phyloP scores from a whole-genome alignment of 2,329 filamentous ascomycete species.

The Fulvia fulva region DNA sequence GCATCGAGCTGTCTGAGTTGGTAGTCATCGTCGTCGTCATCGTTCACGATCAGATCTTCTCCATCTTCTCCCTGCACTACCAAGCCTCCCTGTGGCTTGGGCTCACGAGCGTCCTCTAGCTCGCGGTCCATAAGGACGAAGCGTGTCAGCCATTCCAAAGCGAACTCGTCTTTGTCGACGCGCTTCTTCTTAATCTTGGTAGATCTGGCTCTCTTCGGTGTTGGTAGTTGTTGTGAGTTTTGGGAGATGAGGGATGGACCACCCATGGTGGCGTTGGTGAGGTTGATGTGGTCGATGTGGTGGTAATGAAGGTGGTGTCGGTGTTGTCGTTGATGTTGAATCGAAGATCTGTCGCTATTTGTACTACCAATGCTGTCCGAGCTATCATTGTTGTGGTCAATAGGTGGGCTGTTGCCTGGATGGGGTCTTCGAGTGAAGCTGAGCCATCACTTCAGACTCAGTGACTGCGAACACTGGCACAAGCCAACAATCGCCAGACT shows the following conservation, averaged over 20 bases:
- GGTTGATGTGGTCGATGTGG: not conserved
- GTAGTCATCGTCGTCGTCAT: not conserved
- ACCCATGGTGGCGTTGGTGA: not conserved
- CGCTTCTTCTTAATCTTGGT: not conserved
- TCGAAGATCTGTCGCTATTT: not conserved
- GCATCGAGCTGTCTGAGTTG: not conserved
- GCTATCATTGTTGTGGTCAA: not conserved
- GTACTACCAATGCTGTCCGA: not conserved
- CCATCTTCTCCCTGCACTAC: not conserved
- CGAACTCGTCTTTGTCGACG: not conserved
- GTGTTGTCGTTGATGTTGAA: not conserved
- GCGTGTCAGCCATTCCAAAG: not conserved
- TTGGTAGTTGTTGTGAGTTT: not conserved
- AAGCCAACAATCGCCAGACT: too few relatives aligned
- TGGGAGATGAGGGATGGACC: not conserved
- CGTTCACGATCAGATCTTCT: too few relatives aligned
- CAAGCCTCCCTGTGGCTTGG: not conserved
- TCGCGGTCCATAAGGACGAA: not conserved
- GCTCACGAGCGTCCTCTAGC: not conserved
- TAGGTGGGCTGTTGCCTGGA: not conserved
- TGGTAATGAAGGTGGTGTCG: not conserved
- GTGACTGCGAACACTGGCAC: too few relatives aligned
- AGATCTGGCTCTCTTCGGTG: not conserved
- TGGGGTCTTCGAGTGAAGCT: not conserved
- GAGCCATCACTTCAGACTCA: not conserved